Evolutionary conservation across 2,329 filamentous ascomycete species (phyloP).

Genomic region (Aspergillus tubingensis): DNA sequence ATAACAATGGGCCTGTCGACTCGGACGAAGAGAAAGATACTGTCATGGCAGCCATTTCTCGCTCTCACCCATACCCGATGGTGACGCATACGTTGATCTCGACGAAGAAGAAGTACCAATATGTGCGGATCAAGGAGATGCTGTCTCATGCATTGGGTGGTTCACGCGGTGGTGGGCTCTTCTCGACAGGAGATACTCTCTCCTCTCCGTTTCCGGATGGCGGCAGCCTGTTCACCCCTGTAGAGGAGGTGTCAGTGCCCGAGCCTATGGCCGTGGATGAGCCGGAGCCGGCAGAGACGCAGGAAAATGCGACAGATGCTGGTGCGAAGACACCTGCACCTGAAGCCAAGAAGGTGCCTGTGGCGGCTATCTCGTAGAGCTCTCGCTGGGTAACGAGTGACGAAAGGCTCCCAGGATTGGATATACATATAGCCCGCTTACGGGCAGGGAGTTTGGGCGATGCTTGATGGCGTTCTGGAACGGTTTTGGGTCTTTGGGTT

Average conservation of each 20-base stretch:
- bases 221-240: conserved; percentile 36
- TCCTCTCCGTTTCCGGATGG: conserved; percentile 30
- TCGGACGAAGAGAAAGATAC: conserved; percentile 91
- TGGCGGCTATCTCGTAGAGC: conserved; percentile 18
- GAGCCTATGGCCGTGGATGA: conserved; percentile 19
- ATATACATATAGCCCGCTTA: too few relatives aligned
- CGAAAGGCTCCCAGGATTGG: not conserved
- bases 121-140: conserved; percentile 65
- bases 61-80: conserved; percentile 76
- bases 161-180: conserved; percentile 49
- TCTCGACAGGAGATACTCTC: conserved; percentile 39
- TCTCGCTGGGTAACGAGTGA: not conserved
- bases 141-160: conserved; percentile 60
- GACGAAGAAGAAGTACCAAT: conserved; percentile 58
- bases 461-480: conserved; percentile 11
- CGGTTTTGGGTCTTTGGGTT: conserved; percentile 13
- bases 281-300: conserved; percentile 11
- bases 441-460: not conserved
- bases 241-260: conserved; percentile 28
- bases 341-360: conserved; percentile 25
- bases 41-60: conserved; percentile 77
- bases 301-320: conserved; percentile 27
- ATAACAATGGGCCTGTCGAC: conserved; percentile 79
- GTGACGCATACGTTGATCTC: conserved; percentile 62
- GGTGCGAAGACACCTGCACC: conserved; percentile 26